Evolutionary conservation across 495 filamentous ascomycete species (phyloP).

Genomic region (Trichoderma orchidacearum): DNA sequence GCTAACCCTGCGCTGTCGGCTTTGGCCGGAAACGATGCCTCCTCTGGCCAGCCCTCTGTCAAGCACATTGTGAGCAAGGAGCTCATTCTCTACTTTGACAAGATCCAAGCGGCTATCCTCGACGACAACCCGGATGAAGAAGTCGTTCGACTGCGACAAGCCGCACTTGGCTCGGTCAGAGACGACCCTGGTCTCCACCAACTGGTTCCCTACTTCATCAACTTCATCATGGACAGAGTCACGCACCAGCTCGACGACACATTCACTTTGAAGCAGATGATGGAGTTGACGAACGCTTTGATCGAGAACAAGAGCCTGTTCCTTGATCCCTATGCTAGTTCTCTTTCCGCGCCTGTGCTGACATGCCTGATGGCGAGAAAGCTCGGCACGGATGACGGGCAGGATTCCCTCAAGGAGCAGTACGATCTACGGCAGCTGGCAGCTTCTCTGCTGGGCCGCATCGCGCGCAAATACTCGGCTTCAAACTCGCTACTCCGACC

Average conservation of each 20-base stretch:
- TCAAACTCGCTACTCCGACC: constrained; percentile 67
- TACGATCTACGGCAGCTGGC: constrained; percentile 75
- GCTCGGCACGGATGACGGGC: constrained; percentile 34
- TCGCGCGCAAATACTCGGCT: constrained; percentile 61
- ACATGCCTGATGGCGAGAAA: constrained; percentile 84
- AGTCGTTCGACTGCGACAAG: constrained; percentile 53
- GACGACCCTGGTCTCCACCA: constrained; percentile 90
- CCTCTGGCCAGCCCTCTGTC: constrained; percentile 73
- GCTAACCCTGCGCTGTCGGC: constrained; percentile 71
- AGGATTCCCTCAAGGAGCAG: constrained; percentile 37
- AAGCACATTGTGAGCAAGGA: constrained; percentile 94
- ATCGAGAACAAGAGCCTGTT: constrained; percentile 72
- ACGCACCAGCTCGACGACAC: constrained; percentile 78
- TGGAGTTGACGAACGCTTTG: constrained; percentile 72
- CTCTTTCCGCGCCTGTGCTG: constrained; percentile 74
- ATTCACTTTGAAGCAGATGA: constrained; percentile 77
- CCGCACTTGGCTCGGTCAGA: constrained; percentile 66
- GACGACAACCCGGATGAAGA: constrained; percentile 71
- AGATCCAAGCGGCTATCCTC: constrained; percentile 71
- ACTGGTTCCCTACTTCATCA: constrained; percentile 86
- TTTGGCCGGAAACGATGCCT: constrained; percentile 68
- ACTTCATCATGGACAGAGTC: constrained; percentile 88
- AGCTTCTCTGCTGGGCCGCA: constrained; percentile 58
- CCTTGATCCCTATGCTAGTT: constrained; percentile 80
- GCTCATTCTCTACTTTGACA: constrained; percentile 92